Evolutionary conservation across 1,139 yeast genomes (phyloP), one percentile per base, ranked within the genome.

Genomic region (Candida sanyaensis): DNA sequence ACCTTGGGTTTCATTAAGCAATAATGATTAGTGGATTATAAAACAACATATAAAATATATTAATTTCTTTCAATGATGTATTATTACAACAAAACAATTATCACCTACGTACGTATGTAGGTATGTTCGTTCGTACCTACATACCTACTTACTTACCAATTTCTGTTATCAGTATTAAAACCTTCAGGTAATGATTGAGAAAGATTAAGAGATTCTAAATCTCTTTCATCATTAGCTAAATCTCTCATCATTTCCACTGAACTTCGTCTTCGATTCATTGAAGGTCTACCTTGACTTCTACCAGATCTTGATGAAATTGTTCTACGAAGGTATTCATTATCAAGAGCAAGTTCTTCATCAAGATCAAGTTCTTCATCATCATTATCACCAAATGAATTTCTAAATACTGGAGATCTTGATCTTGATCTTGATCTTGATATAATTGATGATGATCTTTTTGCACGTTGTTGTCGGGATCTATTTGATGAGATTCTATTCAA

Each of bases 161-260:
- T 39, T 21, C 28, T 28, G 6, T 32, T 24, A 26, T 26, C 37
- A n/a, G 26, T 38, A 24, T 24, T 41, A 27, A 41, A 41, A n/a
- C 43, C 43, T 27, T 41, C 43, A 24, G 43, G 43, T 27, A 41
- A 24, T 8, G 43, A 41, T 10, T 41, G 11, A 11, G 29, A n/a
- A 3, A 41, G 21, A 24, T 41, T 32, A 4, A 31, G 32, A 8
- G 36, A 21, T 6, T 24, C 43, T 30, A 41, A 11, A 4, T 24
- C 23, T 9, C 33, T 28, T 30, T 32, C 37, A 8, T 8, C 23
- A 37, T 37, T 28, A 21, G 11, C 24, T 9, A 12, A 37, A 28
- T 28, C 32, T 17, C 32, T 37, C 31, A 27, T 37, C 7, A 27
- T 37, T 6, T 37, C 41, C 41, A 37, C 27, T 2, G 32, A 27